Evolutionary conservation across 2,329 filamentous ascomycete species (phyloP), one percentile per base, ranked within the genome.

Genomic region (Teratosphaeria nubilosa): DNA sequence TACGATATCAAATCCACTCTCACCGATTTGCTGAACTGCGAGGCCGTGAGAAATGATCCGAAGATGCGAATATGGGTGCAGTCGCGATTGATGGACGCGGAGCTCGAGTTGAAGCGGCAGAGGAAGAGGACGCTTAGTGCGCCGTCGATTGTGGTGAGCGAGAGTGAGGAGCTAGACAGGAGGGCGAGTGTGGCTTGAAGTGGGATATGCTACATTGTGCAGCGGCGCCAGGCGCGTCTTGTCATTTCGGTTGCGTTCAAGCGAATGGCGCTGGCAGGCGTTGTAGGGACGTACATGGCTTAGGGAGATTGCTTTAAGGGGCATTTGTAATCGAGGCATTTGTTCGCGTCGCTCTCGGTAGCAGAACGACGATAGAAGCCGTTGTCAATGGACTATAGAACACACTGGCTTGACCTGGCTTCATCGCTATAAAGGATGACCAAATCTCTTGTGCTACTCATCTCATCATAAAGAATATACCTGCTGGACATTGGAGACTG

Each of bases 21-120:
- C 53, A 82, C 79, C 11, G 78, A 80, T 59, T 70, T 82, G 1
- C 69, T 82, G 56, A 82, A 82, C 62, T 80, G 78, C 53, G 76
- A 79, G 16, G 74, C 73, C 48, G 79, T 80, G 3, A 74, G 73
- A 48, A 66, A 70, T 10, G 78, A 82, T 66, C 66, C 70, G 1
- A 74, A 74, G 59, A 75, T 76, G 63, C 72, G 80, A 48, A 69
- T 70, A 16, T 82, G 78, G 78, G 75, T 82, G 13, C 80, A 82
- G 63, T 73, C 72, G 4, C 71, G 77, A 53, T 69, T 82, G 53
- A 80, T 82, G 77, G 79, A 81, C 57, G 75, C 77, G 1, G 79
- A 82, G 64, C 74, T 73, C 60, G 77, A 82, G 66, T 73, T 78
- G 55, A 75, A 74, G 57, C 68, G 72, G 56, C 73, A 77, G 61